phyloP scores from a whole-genome alignment of 202 grass and related monocot species.

The Alloteropsis angusta region DNA sequence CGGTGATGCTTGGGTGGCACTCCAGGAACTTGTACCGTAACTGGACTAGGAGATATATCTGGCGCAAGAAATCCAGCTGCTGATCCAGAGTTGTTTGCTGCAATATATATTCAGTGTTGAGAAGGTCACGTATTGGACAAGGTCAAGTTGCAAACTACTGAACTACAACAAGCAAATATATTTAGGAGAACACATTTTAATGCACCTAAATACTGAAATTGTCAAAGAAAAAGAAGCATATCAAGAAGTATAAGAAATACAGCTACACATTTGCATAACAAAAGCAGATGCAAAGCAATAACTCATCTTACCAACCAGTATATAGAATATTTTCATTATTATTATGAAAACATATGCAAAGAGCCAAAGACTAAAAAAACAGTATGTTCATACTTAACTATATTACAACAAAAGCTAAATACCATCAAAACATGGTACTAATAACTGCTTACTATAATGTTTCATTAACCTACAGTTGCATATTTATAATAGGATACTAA shows the following conservation, averaged over 20 bases:
- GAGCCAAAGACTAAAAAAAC: background rate
- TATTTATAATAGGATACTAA: background rate
- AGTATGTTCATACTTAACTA: background rate
- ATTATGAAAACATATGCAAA: background rate
- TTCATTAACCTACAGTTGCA: background rate
- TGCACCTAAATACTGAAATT: background rate
- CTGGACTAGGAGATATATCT: slow-evolving; percentile 55
- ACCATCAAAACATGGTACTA: background rate
- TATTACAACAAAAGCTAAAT: background rate
- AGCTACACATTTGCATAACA: background rate
- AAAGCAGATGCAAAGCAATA: background rate
- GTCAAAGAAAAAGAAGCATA: slow-evolving; percentile 1
- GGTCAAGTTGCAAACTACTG: background rate
- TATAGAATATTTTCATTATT: background rate
- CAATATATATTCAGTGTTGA: slow-evolving; percentile 28
- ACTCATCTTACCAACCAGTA: background rate
- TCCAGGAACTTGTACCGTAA: slow-evolving; percentile 44
- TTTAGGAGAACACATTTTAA: background rate
- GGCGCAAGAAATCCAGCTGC: slow-evolving; percentile 31
- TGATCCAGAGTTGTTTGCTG: slow-evolving; percentile 57
- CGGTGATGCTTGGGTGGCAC: slow-evolving; percentile 49
- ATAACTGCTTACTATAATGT: background rate
- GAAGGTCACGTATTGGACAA: slow-evolving; percentile 1
- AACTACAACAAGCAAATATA: background rate
- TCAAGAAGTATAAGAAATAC: background rate